A percentile compares a stretch with the other conserved stretches of the same genome.
Evolutionary conservation across 306 rosid species (phyloP).

Genomic region (Sechiopsis laciniata): DNA sequence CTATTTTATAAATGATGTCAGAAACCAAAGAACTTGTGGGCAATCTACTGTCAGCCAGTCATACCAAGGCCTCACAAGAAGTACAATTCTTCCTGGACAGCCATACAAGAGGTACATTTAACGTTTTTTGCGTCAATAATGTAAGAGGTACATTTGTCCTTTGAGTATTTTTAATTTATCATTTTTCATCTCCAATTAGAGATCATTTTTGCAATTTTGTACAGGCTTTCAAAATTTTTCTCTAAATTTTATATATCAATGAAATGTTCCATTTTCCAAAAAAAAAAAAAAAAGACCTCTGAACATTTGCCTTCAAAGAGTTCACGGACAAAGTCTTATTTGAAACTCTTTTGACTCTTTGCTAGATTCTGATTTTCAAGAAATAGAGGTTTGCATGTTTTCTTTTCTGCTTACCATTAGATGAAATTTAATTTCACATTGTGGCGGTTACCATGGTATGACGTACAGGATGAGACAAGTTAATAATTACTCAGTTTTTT

Average conservation of each 20-base stretch:
- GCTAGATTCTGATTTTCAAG: not conserved
- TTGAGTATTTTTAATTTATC: too few species aligned
- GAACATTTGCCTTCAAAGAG: not conserved
- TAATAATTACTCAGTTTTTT: constrained; percentile 4
- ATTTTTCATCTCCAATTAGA: too few species aligned
- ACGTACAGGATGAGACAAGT: not conserved
- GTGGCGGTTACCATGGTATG: not conserved
- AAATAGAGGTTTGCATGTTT: not conserved
- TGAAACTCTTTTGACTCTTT: not conserved
- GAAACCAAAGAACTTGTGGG: constrained; percentile 96
- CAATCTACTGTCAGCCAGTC: constrained; percentile 71
- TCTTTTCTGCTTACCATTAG: not conserved
- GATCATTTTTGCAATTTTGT: too few species aligned
- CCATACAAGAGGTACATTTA: constrained; percentile 61
- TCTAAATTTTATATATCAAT: too few species aligned
- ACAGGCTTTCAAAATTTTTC: too few species aligned
- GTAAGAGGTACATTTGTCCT: not conserved
- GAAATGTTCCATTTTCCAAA: too few species aligned
- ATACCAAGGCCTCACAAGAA: constrained; percentile 78
- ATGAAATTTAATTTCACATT: not conserved
- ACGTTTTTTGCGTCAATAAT: not conserved
- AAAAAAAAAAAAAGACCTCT: not conserved
- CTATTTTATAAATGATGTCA: constrained; percentile 22
- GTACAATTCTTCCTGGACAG: constrained; percentile 74
- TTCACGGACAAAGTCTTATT: not conserved